These are phyloP conservation scores for Cordyceps farinosa DNA, from an alignment of 2,329 filamentous ascomycete species.

Conservation along the genomic window DNA sequence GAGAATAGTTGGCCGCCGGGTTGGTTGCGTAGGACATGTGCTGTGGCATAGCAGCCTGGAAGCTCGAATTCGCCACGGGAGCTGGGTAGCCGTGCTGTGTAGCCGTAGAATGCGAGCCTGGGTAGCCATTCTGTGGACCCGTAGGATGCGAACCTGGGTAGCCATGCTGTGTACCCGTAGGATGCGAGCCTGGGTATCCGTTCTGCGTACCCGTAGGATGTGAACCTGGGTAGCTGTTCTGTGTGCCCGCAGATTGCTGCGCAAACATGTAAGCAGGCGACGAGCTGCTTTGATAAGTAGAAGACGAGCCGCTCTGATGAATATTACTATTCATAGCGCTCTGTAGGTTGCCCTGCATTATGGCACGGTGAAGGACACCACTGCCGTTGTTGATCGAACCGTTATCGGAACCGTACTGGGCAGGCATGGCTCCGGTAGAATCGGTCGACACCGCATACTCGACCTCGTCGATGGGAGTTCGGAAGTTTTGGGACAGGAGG, in stretches of 20 bases:
- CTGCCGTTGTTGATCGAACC: conserved; percentile 19
- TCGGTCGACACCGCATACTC: conserved; percentile 34
- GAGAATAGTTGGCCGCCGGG: conserved; percentile 23
- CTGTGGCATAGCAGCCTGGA: neutral
- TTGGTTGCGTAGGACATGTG: neutral
- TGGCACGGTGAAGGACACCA: conserved; percentile 26
- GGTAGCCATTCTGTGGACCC: neutral
- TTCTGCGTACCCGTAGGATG: neutral
- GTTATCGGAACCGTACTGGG: conserved; percentile 12
- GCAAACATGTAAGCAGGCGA: neutral
- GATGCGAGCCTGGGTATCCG: neutral
- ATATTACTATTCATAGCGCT: conserved; percentile 14
- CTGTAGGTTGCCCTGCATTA: conserved; percentile 26
- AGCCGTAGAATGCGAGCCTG: neutral
- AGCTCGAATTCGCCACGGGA: neutral
- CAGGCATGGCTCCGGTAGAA: conserved; percentile 13
- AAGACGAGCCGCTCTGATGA: conserved; percentile 2
- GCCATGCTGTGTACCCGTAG: neutral
- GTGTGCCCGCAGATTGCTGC: neutral
- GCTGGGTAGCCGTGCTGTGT: too few relatives aligned
- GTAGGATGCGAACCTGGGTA: neutral
- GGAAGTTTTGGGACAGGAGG: conserved; percentile 62
- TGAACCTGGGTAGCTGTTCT: neutral
- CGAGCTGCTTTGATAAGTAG: neutral
- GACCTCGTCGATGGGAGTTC: conserved; percentile 60